Evolutionary conservation across 176 grass and related monocot species (phyloP).

Genomic region (Aegilops sharonensis): DNA sequence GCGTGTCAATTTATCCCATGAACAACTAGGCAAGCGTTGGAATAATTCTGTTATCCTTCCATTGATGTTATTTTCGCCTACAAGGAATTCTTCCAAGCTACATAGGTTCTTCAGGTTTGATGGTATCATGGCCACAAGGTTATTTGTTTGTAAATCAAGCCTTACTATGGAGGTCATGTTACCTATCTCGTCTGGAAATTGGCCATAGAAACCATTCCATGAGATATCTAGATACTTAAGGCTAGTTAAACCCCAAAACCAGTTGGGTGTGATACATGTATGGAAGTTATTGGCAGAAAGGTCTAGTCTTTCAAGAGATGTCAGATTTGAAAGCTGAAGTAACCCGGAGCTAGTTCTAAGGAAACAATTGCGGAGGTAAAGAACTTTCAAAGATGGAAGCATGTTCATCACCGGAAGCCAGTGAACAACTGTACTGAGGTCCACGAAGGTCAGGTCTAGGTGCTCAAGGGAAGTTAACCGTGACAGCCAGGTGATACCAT

Average conservation of each 20-base stretch:
- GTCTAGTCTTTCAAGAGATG: neutral
- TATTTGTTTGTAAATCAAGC: too few relatives aligned
- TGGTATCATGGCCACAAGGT: too few relatives aligned
- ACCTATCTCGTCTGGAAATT: too few relatives aligned
- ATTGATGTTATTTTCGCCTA: accelerated
- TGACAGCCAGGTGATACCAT: conserved; percentile 17
- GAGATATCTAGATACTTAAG: neutral
- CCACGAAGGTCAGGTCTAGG: neutral
- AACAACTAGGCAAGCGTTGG: too few relatives aligned
- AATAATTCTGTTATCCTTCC: too few relatives aligned
- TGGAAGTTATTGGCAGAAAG: accelerated
- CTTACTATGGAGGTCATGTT: too few relatives aligned
- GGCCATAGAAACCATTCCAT: too few relatives aligned
- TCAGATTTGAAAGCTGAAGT: neutral
- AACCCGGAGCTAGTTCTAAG: neutral
- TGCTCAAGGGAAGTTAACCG: neutral
- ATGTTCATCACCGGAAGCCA: neutral
- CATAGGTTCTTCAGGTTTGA: too few relatives aligned
- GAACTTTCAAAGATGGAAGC: neutral
- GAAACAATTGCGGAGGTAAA: accelerated
- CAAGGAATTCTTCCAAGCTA: too few relatives aligned
- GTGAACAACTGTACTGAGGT: neutral
- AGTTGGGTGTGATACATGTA: neutral
- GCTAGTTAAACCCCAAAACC: neutral
- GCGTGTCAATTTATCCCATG: neutral